Base-by-base conservation (phyloP, 108 stramenopile genomes). In the Nitzschia inconspicua region DNA sequence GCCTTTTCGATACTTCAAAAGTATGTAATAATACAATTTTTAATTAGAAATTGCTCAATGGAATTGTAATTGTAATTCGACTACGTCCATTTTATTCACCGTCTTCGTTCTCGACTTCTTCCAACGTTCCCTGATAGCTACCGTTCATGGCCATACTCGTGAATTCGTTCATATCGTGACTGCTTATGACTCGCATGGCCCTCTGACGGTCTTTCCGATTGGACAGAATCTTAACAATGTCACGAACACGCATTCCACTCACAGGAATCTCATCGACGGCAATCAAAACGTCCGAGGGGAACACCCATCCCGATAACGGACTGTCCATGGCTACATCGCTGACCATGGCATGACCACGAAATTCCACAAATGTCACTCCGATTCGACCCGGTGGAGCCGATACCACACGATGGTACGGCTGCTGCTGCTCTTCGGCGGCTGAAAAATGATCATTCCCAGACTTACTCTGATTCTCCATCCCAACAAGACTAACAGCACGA, bases 351-450 rank as follows among this genome's bases (percentile, higher is more conserved):
- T 93, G 84, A 0, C 91, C 91, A 19, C 88, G 82, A 46, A 75
- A 86, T 20, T 93, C 80, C 8, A 93, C 83, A 66, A 93, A 89
- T 4, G 86, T 84, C 3, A 89, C 66, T 4, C 91, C 91, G 42
- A 93, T 89, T n/a, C 84, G 80, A 7, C 91, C 91, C 4, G 91
- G 83, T 23, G 91, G 91, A 41, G 83, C 86, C 14, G 84, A 82
- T 0, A 93, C 88, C 4, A 93, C 77, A 2, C 91, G 82, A 68
- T 89, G 88, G 61, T 85, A 85, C 0, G 83, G 83, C 58, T 81
- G 72, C 13, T 72, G 40, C 37, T 76, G 62, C 7, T 75, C 69
- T 35, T 63, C 63, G 4, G 35, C 60, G 36, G 65, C 61, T 18
- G 43, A 43, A 18, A 14, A 10, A 14, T 39, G 11, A 14, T 39